Conservation (phyloP, 164 flowering plant genomes). For the Cinnamomum chago region DNA sequence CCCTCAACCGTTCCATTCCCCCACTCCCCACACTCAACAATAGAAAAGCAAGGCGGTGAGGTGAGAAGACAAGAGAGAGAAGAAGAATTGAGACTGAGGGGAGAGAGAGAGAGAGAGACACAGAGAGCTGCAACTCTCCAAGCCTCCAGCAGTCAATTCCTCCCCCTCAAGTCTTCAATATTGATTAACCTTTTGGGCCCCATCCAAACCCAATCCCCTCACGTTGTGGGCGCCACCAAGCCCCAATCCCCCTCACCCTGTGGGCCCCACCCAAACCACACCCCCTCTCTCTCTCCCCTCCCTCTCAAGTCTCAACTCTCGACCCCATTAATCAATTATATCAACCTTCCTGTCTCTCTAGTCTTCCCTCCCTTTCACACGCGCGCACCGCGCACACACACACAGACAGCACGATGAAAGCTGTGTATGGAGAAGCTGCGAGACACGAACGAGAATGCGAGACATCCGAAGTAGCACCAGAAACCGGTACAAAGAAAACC, state of each 20-base stretch:
- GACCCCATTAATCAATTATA: background rate
- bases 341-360: background rate
- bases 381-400: constrained; percentile 7
- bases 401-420: background rate
- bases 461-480: constrained; percentile 41
- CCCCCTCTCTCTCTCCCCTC: background rate
- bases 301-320: background rate
- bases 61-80: background rate
- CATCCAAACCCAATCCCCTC: background rate
- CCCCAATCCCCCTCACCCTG: no score
- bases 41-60: background rate
- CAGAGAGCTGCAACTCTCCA: background rate
- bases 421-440: constrained; percentile 36
- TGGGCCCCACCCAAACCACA: no score
- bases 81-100: background rate
- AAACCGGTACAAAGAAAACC: constrained; percentile 11
- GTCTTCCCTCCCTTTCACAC: background rate
- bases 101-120: background rate
- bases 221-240: background rate
- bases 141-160: background rate
- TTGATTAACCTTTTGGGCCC: background rate
- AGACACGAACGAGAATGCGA: constrained; percentile 23
- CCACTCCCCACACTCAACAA: background rate
- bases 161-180: background rate
- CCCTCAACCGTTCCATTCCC: background rate